Percentiles rank a stretch among this genome's conserved stretches.
Evolutionary conservation across 441 rosid genomes (phyloP).

Genomic region (Syzygium malaccense): DNA sequence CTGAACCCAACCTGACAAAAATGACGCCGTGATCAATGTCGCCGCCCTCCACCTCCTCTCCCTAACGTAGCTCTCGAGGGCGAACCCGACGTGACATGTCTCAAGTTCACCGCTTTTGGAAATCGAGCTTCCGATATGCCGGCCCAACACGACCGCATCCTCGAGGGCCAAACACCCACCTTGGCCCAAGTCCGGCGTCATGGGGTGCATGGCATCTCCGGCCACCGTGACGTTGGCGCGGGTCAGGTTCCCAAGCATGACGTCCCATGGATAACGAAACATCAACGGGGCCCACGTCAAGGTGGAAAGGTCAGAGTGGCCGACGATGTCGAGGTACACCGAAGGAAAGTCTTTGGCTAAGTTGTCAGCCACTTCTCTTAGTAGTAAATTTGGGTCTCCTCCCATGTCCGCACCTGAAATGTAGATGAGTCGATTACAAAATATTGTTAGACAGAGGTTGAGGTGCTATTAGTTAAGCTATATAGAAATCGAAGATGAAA

Average conservation of each 20-base stretch:
- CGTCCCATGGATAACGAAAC: slow-evolving; percentile 32
- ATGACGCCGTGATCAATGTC: slow-evolving; percentile 10
- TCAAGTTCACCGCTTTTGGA: background rate
- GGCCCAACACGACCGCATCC: slow-evolving; percentile 38
- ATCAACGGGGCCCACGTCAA: slow-evolving; percentile 22
- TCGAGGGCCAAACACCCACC: slow-evolving; percentile 35
- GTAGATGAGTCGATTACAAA: background rate
- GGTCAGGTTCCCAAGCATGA: slow-evolving; percentile 19
- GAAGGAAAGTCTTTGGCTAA: slow-evolving; percentile 21
- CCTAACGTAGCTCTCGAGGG: slow-evolving; percentile 12
- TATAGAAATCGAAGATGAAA: too few species aligned
- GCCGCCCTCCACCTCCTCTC: slow-evolving; percentile 36
- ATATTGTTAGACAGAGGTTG: background rate
- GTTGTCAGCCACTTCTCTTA: slow-evolving; percentile 16
- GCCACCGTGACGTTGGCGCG: slow-evolving; percentile 26
- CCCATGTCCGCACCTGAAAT: slow-evolving; percentile 2
- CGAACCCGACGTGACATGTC: slow-evolving; percentile 1
- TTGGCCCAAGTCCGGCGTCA: slow-evolving; percentile 39
- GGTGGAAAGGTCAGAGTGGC: slow-evolving; percentile 24
- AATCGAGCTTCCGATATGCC: slow-evolving; percentile 22
- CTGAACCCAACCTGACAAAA: slow-evolving; percentile 26
- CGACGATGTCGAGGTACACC: slow-evolving; percentile 13
- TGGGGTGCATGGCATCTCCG: slow-evolving; percentile 52
- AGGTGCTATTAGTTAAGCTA: too few species aligned
- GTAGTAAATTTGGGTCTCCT: slow-evolving; percentile 15